Conservation (phyloP, 192 early-diverging fungal species). For the Gaertneriomyces semiglobifer region DNA sequence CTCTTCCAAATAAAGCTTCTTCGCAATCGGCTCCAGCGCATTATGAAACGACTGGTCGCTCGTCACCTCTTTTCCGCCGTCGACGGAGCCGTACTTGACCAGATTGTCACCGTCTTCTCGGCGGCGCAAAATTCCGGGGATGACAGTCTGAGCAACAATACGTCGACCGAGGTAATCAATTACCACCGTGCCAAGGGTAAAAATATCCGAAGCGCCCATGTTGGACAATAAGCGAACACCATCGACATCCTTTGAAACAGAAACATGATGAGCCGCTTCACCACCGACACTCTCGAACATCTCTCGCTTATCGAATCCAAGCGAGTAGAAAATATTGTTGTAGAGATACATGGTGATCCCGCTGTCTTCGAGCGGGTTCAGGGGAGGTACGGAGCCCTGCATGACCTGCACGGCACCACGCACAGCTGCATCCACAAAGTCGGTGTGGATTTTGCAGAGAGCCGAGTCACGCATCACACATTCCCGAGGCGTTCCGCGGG, state of each 20-base stretch:
- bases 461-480: constrained; percentile 80
- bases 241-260: constrained; percentile 91
- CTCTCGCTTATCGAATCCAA: constrained; percentile 80
- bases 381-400: constrained; percentile 67
- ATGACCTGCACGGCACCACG: constrained; percentile 81
- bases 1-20: constrained; percentile 72
- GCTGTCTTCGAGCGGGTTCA: constrained; percentile 72
- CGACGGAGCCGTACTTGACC: constrained; percentile 88
- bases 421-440: constrained; percentile 89
- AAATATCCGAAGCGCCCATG: constrained; percentile 72
- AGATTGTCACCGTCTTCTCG: constrained; percentile 62
- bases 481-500: constrained; percentile 70
- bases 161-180: constrained; percentile 91
- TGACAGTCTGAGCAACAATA: constrained; percentile 89
- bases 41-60: constrained; percentile 74
- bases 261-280: constrained; percentile 85
- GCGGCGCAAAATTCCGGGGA: constrained; percentile 69
- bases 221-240: constrained; percentile 76
- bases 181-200: constrained; percentile 85
- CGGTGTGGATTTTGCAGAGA: constrained; percentile 77
- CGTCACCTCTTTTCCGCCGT: constrained; percentile 70
- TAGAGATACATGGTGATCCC: constrained; percentile 70
- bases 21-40: constrained; percentile 66
- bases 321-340: constrained; percentile 94
- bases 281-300: constrained; percentile 80